Conservation (phyloP, 768 basidiomycete genomes). For the Flagelloscypha sp. region DNA sequence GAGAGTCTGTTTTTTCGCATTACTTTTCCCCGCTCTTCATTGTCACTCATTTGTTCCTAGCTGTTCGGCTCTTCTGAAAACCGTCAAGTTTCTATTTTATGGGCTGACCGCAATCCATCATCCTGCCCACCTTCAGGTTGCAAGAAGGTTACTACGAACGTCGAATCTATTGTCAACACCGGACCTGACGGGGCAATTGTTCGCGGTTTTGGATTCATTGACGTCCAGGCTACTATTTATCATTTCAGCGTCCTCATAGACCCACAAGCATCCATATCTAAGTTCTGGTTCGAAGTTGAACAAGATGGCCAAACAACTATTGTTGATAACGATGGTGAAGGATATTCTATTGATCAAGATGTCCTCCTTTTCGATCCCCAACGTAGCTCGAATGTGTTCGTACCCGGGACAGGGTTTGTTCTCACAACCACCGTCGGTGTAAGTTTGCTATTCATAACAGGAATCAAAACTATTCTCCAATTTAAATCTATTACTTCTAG, state of each 20-base stretch:
- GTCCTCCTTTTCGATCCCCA: conserved; percentile 25
- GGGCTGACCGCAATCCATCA: conserved; percentile 1
- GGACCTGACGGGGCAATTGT: too few relatives aligned
- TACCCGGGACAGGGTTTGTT: too few relatives aligned
- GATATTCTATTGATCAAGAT: conserved; percentile 36
- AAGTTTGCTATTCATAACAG: too few relatives aligned
- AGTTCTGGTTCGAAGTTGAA: conserved; percentile 44
- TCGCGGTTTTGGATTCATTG: too few relatives aligned
- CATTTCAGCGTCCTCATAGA: conserved; percentile 34
- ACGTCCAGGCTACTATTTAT: conserved; percentile 31
- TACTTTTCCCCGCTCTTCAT: too few relatives aligned
- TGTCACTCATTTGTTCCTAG: too few relatives aligned
- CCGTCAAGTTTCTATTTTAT: conserved; percentile 2
- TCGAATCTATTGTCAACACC: too few relatives aligned
- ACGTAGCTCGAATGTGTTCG: not conserved
- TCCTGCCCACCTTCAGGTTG: not conserved
- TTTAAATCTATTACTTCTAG: too few relatives aligned
- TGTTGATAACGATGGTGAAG: conserved; percentile 33
- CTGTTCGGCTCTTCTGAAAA: not conserved
- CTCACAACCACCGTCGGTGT: too few relatives aligned
- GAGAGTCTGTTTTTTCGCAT: too few relatives aligned
- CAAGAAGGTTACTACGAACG: not conserved
- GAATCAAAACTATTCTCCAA: too few relatives aligned
- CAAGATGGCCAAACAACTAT: conserved; percentile 25
- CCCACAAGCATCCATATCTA: conserved; percentile 31